Evolutionary conservation across 805 yeast genomes (phyloP).

Genomic region (Wickerhamomyces tratensis): DNA sequence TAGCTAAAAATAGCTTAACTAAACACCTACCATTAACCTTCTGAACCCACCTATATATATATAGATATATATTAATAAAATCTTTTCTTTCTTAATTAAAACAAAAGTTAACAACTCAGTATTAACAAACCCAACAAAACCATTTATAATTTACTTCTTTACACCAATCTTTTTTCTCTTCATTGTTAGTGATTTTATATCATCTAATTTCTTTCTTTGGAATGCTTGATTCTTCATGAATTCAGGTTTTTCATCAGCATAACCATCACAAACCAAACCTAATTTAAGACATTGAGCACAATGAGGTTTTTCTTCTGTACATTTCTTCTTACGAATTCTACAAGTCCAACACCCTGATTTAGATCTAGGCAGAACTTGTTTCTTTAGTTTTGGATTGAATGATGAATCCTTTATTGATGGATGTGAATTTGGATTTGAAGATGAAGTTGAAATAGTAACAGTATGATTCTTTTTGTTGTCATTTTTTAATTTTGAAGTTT

Average conservation of each 20-base stretch:
- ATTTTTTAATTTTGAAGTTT: not conserved
- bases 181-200: slow-evolving; percentile 37
- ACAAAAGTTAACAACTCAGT: too few species aligned
- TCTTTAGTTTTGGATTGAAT: not conserved
- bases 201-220: slow-evolving; percentile 37
- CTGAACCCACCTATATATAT: too few species aligned
- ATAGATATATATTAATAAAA: too few species aligned
- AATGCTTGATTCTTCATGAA: slow-evolving; percentile 37
- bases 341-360: slow-evolving; percentile 76
- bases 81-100: too few species aligned
- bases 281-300: slow-evolving; percentile 52
- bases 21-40: too few species aligned
- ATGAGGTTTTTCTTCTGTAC: slow-evolving; percentile 54
- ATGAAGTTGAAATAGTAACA: not conserved
- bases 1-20: too few species aligned
- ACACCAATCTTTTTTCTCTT: slow-evolving; percentile 29
- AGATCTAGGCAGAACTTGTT: slow-evolving; percentile 28
- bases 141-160: slow-evolving; percentile 11
- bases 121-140: not conserved
- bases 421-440: not conserved
- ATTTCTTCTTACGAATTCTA: slow-evolving; percentile 60
- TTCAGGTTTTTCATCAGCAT: slow-evolving; percentile 36
- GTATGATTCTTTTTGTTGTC: slow-evolving; percentile 5
- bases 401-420: not conserved
- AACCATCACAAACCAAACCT: slow-evolving; percentile 50